These are phyloP conservation scores for Setaria italica DNA, from an alignment of 202 grass and related monocot genomes.

Conservation along the genomic window DNA sequence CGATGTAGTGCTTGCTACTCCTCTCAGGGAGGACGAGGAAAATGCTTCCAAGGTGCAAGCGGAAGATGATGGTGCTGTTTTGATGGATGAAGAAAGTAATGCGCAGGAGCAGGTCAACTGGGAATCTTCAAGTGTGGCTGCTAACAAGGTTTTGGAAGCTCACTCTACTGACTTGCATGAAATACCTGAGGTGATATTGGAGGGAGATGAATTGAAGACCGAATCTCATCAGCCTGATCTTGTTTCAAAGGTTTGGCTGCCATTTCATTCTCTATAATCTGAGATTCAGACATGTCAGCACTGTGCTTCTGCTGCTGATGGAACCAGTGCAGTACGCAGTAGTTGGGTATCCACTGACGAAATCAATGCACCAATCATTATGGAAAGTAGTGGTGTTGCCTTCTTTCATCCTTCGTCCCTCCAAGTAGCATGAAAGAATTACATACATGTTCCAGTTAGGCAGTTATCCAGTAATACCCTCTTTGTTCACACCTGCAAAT, in stretches of 20 bases:
- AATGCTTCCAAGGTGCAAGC: conserved; percentile 28
- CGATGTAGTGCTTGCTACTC: conserved; percentile 42
- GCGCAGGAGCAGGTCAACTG: conserved; percentile 36
- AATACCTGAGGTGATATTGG: conserved; percentile 29
- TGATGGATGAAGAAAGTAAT: conserved; percentile 24
- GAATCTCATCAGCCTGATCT: conserved; percentile 20
- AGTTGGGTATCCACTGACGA: background rate
- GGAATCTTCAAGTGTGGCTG: conserved; percentile 22
- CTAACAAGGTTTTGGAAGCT: conserved; percentile 19
- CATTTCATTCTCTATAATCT: conserved; percentile 19
- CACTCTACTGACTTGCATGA: conserved; percentile 38
- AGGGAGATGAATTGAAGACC: conserved; percentile 38
- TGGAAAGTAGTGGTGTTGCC: conserved; percentile 15
- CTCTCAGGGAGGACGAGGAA: conserved; percentile 27
- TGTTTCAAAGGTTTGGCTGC: conserved; percentile 48
- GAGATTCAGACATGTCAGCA: background rate
- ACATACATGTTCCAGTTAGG: background rate
- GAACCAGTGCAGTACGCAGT: conserved; percentile 16
- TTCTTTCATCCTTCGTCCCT: conserved; percentile 32
- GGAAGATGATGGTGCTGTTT: conserved; percentile 20
- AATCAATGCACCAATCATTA: background rate
- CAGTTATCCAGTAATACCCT: conserved; percentile 9
- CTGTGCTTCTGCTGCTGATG: conserved; percentile 22
- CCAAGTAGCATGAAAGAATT: background rate
- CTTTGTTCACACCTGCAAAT: conserved; percentile 21